A percentile compares a stretch with the other conserved stretches of the same genome.
Evolutionary conservation across 2,329 filamentous ascomycete species (phyloP).

Genomic region (Penicillium aurantiogriseum): DNA sequence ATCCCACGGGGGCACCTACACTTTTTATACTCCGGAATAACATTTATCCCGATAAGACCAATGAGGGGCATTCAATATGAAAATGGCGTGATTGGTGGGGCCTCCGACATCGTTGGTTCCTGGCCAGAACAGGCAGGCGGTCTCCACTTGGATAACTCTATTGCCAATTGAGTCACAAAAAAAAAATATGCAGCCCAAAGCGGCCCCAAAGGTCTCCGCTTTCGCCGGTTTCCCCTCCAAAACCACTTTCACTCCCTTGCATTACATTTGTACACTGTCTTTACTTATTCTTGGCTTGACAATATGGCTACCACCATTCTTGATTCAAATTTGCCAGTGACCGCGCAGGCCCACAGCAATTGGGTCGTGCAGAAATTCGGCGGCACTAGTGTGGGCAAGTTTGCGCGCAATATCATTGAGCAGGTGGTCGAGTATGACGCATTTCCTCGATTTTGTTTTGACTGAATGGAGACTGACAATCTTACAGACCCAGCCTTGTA

Average conservation of each 20-base stretch:
- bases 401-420: slow-evolving; percentile 71
- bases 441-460: background rate
- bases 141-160: slow-evolving; percentile 10
- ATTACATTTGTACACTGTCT: slow-evolving; percentile 22
- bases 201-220: slow-evolving; percentile 25
- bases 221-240: slow-evolving; percentile 15
- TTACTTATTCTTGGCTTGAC: slow-evolving; percentile 8
- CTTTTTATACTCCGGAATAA: background rate
- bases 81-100: slow-evolving; percentile 22
- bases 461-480: background rate
- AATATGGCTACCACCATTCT: slow-evolving; percentile 4
- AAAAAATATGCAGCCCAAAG: slow-evolving; percentile 11
- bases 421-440: slow-evolving; percentile 63
- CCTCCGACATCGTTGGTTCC: slow-evolving; percentile 24
- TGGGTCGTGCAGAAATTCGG: slow-evolving; percentile 97
- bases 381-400: slow-evolving; percentile 93
- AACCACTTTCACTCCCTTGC: slow-evolving; percentile 9
- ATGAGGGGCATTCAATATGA: background rate
- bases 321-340: slow-evolving; percentile 10
- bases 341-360: slow-evolving; percentile 32
- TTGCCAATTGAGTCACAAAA: slow-evolving; percentile 10
- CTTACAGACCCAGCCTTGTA: slow-evolving; percentile 57
- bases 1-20: background rate
- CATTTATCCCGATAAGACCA: background rate
- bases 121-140: slow-evolving; percentile 16